These are phyloP conservation scores for Wickerhamiella slavikovae DNA, from an alignment of 805 yeast genomes.

Conservation along the genomic window DNA sequence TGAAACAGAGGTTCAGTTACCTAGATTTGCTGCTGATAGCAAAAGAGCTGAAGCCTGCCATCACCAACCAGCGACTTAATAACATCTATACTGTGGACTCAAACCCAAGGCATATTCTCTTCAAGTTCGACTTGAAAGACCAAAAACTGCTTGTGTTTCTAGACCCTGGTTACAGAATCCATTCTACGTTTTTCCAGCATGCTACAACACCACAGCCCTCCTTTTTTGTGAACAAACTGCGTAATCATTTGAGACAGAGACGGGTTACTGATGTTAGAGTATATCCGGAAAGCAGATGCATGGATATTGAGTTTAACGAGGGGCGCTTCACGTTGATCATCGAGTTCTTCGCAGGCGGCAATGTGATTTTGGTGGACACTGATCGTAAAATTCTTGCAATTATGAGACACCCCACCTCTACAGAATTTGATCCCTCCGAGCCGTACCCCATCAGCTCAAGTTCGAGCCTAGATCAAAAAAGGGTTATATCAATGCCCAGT, in stretches of 20 bases:
- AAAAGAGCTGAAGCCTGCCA: slow-evolving; percentile 35
- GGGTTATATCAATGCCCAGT: slow-evolving; percentile 34
- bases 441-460: slow-evolving; percentile 31
- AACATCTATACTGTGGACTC: slow-evolving; percentile 68
- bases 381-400: slow-evolving; percentile 46
- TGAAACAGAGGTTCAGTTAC: slow-evolving; percentile 68
- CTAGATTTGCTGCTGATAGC: slow-evolving; percentile 58
- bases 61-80: slow-evolving; percentile 51
- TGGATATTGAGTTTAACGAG: slow-evolving; percentile 68
- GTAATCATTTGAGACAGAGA: slow-evolving; percentile 71
- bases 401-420: slow-evolving; percentile 53
- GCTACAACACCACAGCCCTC: slow-evolving; percentile 69
- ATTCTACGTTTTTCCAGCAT: slow-evolving; percentile 61
- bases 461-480: slow-evolving; percentile 4
- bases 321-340: slow-evolving; percentile 57
- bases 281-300: slow-evolving; percentile 60
- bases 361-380: slow-evolving; percentile 56
- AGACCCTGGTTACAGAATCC: slow-evolving; percentile 73
- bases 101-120: slow-evolving; percentile 34
- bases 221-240: slow-evolving; percentile 61
- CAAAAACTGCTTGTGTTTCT: slow-evolving; percentile 54
- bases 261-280: slow-evolving; percentile 55
- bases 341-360: slow-evolving; percentile 93
- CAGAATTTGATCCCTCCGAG: slow-evolving; percentile 51
- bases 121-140: slow-evolving; percentile 6